phyloP scores from a whole-genome alignment of 2,329 filamentous ascomycete species.

The Sporothrix brunneoviolacea region DNA sequence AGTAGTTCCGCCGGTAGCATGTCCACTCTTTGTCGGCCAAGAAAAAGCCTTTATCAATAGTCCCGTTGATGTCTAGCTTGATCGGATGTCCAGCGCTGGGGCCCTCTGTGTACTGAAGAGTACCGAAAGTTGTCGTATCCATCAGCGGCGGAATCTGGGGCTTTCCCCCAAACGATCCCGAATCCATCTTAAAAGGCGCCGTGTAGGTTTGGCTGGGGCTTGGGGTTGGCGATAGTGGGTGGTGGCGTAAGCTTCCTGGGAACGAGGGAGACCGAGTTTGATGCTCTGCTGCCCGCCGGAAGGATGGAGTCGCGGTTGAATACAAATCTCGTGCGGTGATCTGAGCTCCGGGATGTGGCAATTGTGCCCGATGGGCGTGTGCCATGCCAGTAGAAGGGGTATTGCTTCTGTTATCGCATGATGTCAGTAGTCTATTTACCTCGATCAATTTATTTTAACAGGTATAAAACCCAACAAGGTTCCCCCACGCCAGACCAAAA shows the following conservation, averaged over 20 bases:
- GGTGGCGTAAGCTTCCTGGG: constrained; percentile 39
- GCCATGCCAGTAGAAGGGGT: constrained; percentile 49
- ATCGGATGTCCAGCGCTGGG: constrained; percentile 41
- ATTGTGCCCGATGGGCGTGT: constrained; percentile 47
- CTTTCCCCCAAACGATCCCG: constrained; percentile 36
- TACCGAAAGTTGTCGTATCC: constrained; percentile 46
- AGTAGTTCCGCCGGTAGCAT: constrained; percentile 87
- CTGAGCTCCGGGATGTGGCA: constrained; percentile 45
- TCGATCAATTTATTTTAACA: not conserved
- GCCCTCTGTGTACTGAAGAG: constrained; percentile 55
- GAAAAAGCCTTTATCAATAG: constrained; percentile 88
- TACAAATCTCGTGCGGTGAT: constrained; percentile 50
- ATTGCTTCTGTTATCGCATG: constrained; percentile 31
- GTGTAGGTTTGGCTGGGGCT: constrained; percentile 42
- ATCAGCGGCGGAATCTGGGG: constrained; percentile 46
- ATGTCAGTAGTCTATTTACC: too few species aligned
- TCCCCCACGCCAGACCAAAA: too few species aligned
- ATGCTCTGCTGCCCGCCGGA: constrained; percentile 43
- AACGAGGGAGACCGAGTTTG: constrained; percentile 47
- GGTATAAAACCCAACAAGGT: not conserved
- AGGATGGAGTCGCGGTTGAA: constrained; percentile 43
- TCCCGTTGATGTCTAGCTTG: constrained; percentile 67
- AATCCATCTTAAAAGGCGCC: constrained; percentile 45
- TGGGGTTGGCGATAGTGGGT: constrained; percentile 47
- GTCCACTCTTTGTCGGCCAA: constrained; percentile 77